Evolutionary conservation across 192 early-diverging fungal genomes (phyloP), one percentile per base, ranked within the genome.

Genomic region (Backusella westeae): DNA sequence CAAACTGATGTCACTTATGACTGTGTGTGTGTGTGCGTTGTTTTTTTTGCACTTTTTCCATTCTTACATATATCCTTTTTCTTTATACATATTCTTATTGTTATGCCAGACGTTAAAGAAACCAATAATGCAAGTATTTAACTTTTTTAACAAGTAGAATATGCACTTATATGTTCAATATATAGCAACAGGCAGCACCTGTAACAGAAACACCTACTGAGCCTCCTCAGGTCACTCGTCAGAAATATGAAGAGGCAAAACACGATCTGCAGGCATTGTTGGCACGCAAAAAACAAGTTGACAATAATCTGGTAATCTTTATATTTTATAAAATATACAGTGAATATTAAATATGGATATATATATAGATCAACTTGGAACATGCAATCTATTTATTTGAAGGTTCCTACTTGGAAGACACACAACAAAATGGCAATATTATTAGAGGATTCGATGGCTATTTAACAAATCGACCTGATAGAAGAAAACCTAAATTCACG

Each of bases 381-480:
- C 84, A 88, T 19, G 86, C 88, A 26, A 96, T 97, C 44, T 97
- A 94, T 82, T 84, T 88, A 26, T 94, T 94, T 81, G 96, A 97
- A 78, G 92, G 92, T 1, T 92, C 93, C 9, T 97, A 97, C 78
- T 85, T 97, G 36, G 96, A 97, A 82, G 94, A 93, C 69, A 96
- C 95, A 0, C 89, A 88, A 5, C 86, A 89, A 6, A 89, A 91
- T 26, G 96, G 96, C 35, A 97, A 97, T 76, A 92, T 97, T 72
- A 92, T 96, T 49, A 85, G 89, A 42, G 96, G 96, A 1, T 97
- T 96, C 72, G 95, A 96, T 12, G 94, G 93, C 0, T 97, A 97
- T 77, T 81, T 96, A 67, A 89, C 85, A 59, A 87, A 83, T 32
- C 78, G 88, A 29, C 82, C 88, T 5, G 84, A 87, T 35, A 84